Evolutionary conservation across 1,284 basidiomycete genomes (phyloP).

Genomic region (Abortiporus biennis): DNA sequence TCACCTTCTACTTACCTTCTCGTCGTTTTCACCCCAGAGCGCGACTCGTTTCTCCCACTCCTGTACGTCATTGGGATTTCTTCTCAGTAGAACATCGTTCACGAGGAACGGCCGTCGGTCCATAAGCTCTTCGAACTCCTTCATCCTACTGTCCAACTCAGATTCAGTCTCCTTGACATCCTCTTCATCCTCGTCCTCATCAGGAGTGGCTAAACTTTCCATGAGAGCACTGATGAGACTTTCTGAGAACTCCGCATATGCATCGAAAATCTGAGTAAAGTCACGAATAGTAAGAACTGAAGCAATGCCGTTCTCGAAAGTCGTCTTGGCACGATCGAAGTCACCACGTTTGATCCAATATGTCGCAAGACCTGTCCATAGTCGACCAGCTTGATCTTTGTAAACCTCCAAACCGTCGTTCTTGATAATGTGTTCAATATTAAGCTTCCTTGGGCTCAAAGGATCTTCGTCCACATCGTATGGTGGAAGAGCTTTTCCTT

Average conservation of each 20-base stretch:
- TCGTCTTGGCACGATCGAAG: slow-evolving; percentile 83
- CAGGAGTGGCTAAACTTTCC: slow-evolving; percentile 68
- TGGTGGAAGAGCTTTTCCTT: slow-evolving; percentile 40
- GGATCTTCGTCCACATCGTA: slow-evolving; percentile 86
- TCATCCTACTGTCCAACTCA: slow-evolving; percentile 88
- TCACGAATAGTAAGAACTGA: slow-evolving; percentile 91
- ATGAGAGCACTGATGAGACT: slow-evolving; percentile 90
- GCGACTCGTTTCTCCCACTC: slow-evolving; percentile 99
- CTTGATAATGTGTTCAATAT: slow-evolving; percentile 82
- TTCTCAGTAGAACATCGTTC: slow-evolving; percentile 89
- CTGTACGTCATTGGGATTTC: slow-evolving; percentile 97
- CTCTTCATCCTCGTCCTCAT: slow-evolving; percentile 72
- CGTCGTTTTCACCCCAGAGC: slow-evolving; percentile 89
- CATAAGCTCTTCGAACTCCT: slow-evolving; percentile 91
- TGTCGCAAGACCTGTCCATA: slow-evolving; percentile 96
- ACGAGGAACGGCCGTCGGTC: slow-evolving; percentile 94
- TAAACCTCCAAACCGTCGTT: slow-evolving; percentile 86
- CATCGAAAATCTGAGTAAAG: slow-evolving; percentile 98
- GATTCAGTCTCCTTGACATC: slow-evolving; percentile 76
- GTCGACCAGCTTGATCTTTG: slow-evolving; percentile 92
- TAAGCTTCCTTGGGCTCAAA: slow-evolving; percentile 64
- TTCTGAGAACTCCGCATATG: slow-evolving; percentile 93
- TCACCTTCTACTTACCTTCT: slow-evolving; percentile 52
- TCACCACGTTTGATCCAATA: slow-evolving; percentile 98
- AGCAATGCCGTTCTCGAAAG: slow-evolving; percentile 85